Evolutionary conservation across 768 basidiomycete genomes (phyloP), one percentile per base, ranked within the genome.

Genomic region (Kwoniella dendrophila): DNA sequence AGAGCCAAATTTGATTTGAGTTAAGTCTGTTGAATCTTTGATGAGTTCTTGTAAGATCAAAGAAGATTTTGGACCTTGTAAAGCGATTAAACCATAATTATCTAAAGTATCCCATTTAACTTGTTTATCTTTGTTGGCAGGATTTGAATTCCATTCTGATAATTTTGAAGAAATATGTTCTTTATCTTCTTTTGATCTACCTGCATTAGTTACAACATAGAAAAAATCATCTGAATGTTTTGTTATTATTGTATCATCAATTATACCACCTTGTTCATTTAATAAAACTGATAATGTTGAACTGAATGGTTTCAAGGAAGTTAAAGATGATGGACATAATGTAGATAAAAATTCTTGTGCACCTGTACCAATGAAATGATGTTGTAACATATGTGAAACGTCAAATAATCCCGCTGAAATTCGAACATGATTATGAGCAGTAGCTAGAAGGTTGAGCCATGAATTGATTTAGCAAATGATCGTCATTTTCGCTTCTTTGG

Each of bases 191-290:
- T 86, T 86, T 26, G 92, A 84, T 36, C 95, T 81, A 1, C 91
- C 93, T 0, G 95, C 95, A 74, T 98, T 98, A 0, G 96, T 99
- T 26, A 99, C 95, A 56, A 97, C 89, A 75, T 97, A 99, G 81
- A 86, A 98, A 0, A 88, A 86, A n/a, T 70, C 54, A 4, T 84
- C 73, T 0, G 87, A 84, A 75, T 94, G 91, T 26, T 80, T 77
- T 18, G 79, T 80, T 75, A 97, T 86, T 76, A 98, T 85, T 20
- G 89, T 89, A 77, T 99, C 96, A 80, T 99, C 95, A 56, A 99
- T 90, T 68, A 98, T 97, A 7, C 96, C 96, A 1, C 96, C 95
- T 0, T 83, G 74, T 54, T 90, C 86, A 78, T 96, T 97, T 52
- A 98, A 83, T 2, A 97, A 81, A 4, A 96, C 90, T 0, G 90